A percentile compares a stretch with the other conserved stretches of the same genome.
phyloP scores from a whole-genome alignment of 306 rosid genomes.

The Luffa aegyptiaca region DNA sequence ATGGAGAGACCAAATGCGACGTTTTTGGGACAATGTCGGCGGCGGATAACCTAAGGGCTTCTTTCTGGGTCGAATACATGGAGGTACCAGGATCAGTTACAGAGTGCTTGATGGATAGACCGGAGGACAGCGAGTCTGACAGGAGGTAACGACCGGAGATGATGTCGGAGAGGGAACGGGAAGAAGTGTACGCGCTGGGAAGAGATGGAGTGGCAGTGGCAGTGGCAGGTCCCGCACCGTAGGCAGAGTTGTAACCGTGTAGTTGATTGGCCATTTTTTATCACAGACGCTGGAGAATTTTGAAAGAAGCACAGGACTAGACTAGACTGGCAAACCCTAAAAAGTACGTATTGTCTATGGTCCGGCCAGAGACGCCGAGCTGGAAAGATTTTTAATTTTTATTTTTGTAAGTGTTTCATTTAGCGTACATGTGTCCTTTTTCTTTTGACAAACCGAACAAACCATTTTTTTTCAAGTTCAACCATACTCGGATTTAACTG shows the following conservation, averaged over 20 bases:
- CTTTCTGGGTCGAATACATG: slow-evolving; percentile 4
- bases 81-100: neutral
- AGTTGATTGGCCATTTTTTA: slow-evolving; percentile 4
- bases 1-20: slow-evolving; percentile 34
- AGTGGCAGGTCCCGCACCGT: neutral
- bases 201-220: neutral
- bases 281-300: neutral
- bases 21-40: slow-evolving; percentile 23
- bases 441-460: no score
- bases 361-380: neutral
- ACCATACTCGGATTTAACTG: no score
- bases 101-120: neutral
- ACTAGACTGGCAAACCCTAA: neutral
- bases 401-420: no score
- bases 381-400: neutral
- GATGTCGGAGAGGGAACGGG: slow-evolving; percentile 7
- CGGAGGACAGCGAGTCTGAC: neutral
- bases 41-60: slow-evolving; percentile 21
- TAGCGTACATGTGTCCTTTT: no score
- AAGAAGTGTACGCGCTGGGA: neutral
- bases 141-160: neutral
- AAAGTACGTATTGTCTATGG: neutral
- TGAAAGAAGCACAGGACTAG: neutral
- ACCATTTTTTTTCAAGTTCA: no score
- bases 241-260: slow-evolving; percentile 1